phyloP scores from a whole-genome alignment of 805 yeast species.

The Starmerella bombi region DNA sequence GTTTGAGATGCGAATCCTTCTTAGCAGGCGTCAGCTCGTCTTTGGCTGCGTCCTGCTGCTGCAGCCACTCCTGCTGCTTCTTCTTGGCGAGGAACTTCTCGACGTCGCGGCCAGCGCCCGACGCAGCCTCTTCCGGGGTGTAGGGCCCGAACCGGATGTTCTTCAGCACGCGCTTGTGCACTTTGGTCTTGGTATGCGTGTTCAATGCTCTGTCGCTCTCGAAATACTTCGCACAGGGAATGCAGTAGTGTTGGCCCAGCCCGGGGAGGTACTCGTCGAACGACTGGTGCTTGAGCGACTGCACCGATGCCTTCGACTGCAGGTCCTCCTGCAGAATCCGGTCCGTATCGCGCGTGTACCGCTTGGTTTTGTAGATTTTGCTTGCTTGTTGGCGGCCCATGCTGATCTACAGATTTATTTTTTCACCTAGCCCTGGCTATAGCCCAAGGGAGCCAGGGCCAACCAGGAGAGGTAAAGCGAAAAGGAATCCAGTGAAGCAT shows the following conservation, averaged over 20 bases:
- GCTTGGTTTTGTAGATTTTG: conserved; percentile 61
- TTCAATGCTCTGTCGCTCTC: conserved; percentile 63
- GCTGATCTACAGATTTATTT: too few species aligned
- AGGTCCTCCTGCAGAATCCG: conserved; percentile 61
- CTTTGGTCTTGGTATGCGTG: conserved; percentile 59
- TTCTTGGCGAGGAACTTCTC: conserved; percentile 49
- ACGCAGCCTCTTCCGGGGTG: conserved; percentile 76
- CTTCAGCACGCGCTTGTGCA: conserved; percentile 77
- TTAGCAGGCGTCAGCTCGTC: conserved; percentile 1
- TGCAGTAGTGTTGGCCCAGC: conserved; percentile 84
- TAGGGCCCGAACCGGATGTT: conserved; percentile 68
- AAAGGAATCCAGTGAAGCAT: too few species aligned
- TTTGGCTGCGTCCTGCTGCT: conserved; percentile 6
- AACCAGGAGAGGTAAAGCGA: too few species aligned
- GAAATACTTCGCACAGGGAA: conserved; percentile 86
- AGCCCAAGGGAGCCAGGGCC: too few species aligned
- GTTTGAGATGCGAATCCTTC: conserved; percentile 7
- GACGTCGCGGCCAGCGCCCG: conserved; percentile 73
- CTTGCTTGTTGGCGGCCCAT: conserved; percentile 20
- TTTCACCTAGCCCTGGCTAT: too few species aligned
- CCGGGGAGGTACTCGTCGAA: conserved; percentile 87
- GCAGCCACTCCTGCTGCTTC: conserved; percentile 30
- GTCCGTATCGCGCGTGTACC: conserved; percentile 49
- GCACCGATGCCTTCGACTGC: conserved; percentile 47
- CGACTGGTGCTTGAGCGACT: conserved; percentile 53